phyloP scores from a whole-genome alignment of 305 asterid genomes.

The Lippia alba region DNA sequence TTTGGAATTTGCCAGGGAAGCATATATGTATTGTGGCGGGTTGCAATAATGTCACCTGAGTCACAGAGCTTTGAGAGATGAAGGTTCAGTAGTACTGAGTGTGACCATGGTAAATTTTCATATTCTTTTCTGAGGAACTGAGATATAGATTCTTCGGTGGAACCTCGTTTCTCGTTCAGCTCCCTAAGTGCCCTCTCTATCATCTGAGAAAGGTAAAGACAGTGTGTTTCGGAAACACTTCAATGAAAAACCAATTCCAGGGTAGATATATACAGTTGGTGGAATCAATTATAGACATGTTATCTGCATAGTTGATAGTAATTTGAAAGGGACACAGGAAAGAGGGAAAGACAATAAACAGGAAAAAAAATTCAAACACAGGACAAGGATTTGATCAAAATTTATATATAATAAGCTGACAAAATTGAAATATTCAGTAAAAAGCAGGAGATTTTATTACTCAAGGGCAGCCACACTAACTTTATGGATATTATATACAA shows the following conservation, averaged over 20 bases:
- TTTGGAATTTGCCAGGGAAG: conserved; percentile 33
- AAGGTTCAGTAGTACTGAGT: conserved; percentile 47
- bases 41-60: conserved; percentile 45
- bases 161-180: conserved; percentile 57
- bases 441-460: too few species aligned
- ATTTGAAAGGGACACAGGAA: too few species aligned
- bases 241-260: background rate
- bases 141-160: conserved; percentile 60
- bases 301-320: too few species aligned
- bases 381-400: too few species aligned
- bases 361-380: too few species aligned
- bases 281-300: too few species aligned
- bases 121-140: conserved; percentile 43
- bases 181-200: conserved; percentile 53
- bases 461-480: too few species aligned
- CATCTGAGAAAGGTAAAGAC: conserved; percentile 48
- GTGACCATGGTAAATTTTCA: conserved; percentile 56
- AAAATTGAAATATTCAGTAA: too few species aligned
- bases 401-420: too few species aligned
- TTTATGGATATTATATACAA: too few species aligned
- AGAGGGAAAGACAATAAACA: too few species aligned
- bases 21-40: conserved; percentile 41
- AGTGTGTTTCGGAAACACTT: background rate
- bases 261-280: background rate
- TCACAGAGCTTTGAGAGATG: conserved; percentile 52